Evolutionary conservation across 2,329 filamentous ascomycete genomes (phyloP), one percentile per base, ranked within the genome.

Genomic region (Didymella arachidicola): DNA sequence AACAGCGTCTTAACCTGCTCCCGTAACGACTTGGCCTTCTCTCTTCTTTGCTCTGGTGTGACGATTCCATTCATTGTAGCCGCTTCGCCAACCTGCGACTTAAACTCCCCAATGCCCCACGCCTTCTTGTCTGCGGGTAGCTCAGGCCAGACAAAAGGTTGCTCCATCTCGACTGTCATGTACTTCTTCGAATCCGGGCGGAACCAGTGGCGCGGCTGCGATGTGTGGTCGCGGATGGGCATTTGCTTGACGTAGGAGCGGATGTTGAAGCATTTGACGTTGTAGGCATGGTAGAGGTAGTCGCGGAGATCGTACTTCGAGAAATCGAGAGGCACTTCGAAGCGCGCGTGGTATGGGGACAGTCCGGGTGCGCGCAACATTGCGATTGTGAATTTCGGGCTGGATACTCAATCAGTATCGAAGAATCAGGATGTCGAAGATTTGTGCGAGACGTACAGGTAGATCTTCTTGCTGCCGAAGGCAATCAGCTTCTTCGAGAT

Each of bases 271-370:
- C 86, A 81, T 64, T 88, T 84, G 61, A 98, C 88, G 60, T 85
- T 84, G 83, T 99, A 99, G 42, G 86, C 86, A 77, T 96, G 88
- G 81, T 87, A 91, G 62, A 99, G 89, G 82, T 98, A 99, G 81
- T 97, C 93, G 78, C 93, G 91, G 41, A 99, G 81, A 77, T 99
- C 95, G 78, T 98, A 89, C 81, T 99, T 99, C 83, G 92, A 96
- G 83, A 97, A 93, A 70, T 86, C 88, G 69, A 98, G 85, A 11
- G 95, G 95, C 30, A 97, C 94, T 72, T 89, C 84, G 86, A 99
- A 99, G 70, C 88, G 89, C 63, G 94, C 95, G 76, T 91, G 92
- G 64, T 88, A 89, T 19, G 93, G 87, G 7, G 91, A 89, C 53
- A 91, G 85, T 66, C 86, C 83, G 29, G 87, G 86, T 58, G 88